Evolutionary conservation across 352 stramenopile species (phyloP).

Genomic region (Nothophytophthora sp.): DNA sequence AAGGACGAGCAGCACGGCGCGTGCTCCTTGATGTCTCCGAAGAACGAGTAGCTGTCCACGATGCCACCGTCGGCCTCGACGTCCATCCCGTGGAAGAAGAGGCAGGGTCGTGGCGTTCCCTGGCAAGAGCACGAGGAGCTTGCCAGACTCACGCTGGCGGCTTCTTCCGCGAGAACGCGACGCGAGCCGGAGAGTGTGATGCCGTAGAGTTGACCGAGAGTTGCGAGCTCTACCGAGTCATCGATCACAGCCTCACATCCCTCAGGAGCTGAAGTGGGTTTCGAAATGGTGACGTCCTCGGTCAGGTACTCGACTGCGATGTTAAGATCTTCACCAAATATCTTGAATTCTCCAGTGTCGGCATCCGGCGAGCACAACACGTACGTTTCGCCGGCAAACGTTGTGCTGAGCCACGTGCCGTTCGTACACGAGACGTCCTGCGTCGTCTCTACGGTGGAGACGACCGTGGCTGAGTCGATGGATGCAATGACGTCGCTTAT

Average conservation of each 20-base stretch:
- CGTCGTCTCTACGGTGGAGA: conserved; percentile 35
- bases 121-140: conserved; percentile 38
- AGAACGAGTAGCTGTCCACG: conserved; percentile 35
- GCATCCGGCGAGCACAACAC: conserved; percentile 41
- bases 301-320: conserved; percentile 29
- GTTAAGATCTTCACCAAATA: conserved; percentile 47
- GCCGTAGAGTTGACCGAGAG: conserved; percentile 26
- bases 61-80: conserved; percentile 28
- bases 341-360: conserved; percentile 27
- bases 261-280: conserved; percentile 20
- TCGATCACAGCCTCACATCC: conserved; percentile 22
- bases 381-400: conserved; percentile 44
- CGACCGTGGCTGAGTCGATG: conserved; percentile 26
- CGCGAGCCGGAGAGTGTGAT: conserved; percentile 8
- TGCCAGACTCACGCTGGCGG: conserved; percentile 17
- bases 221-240: conserved; percentile 17
- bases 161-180: conserved; percentile 18
- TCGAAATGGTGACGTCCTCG: conserved; percentile 24
- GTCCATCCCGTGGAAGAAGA: conserved; percentile 61
- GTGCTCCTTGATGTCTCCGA: conserved; percentile 44
- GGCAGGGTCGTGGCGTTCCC: conserved; percentile 34
- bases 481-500: conserved; percentile 31
- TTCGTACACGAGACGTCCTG: conserved; percentile 44
- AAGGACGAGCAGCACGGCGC: conserved; percentile 56
- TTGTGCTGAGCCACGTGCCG: conserved; percentile 37